Evolutionary conservation across 805 yeast genomes (phyloP), one percentile per base, ranked within the genome.

Genomic region (Groenewaldozyma tartarivorans): DNA sequence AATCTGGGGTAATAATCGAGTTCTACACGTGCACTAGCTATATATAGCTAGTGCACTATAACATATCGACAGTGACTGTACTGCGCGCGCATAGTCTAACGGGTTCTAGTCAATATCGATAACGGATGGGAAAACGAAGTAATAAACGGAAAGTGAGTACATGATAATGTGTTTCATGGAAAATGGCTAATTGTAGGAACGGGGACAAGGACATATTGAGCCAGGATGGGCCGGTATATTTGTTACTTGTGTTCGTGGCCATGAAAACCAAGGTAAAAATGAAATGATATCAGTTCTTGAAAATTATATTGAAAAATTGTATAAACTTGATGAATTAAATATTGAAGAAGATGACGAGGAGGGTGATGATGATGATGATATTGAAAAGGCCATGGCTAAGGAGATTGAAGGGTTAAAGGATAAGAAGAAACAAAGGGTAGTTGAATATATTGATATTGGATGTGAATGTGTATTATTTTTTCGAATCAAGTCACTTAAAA

Each of bases 141-240:
- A n/a, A n/a, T n/a, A n/a, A n/a, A n/a, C n/a, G n/a, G n/a, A n/a
- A n/a, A n/a, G n/a, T n/a, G n/a, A n/a, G n/a, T n/a, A n/a, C n/a
- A n/a, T n/a, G n/a, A n/a, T n/a, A n/a, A n/a, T n/a, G n/a, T n/a
- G n/a, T n/a, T n/a, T n/a, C n/a, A n/a, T n/a, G n/a, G n/a, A n/a
- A n/a, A n/a, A n/a, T n/a, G n/a, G n/a, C n/a, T n/a, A n/a, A n/a
- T n/a, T n/a, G n/a, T n/a, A n/a, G n/a, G n/a, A n/a, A n/a, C n/a
- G n/a, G n/a, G n/a, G n/a, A n/a, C n/a, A n/a, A n/a, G 29, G 59
- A 21, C 52, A 48, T 40, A 60, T 88, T 16, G 96, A 88, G 53
- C 95, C 96, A 0, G 81, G 81, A 31, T 82, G 92, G 41, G 65
- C 79, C 30, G 98, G 98, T 0, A 69, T 92, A 0, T 92, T 83